phyloP scores from a whole-genome alignment of 495 filamentous ascomycete species.

The Neurospora tetraspora region DNA sequence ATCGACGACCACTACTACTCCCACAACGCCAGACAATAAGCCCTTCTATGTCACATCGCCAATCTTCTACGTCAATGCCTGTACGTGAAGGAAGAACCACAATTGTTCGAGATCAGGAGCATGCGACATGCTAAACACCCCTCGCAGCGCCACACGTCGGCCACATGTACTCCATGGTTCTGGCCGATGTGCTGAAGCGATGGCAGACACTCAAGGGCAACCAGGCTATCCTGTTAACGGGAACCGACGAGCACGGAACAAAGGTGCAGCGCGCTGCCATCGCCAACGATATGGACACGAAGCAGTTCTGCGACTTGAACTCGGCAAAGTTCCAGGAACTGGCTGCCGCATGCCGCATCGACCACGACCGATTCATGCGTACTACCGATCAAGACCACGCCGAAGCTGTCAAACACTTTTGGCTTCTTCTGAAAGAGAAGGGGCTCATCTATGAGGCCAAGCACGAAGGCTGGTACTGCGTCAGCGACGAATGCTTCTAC shows the following conservation, averaged over 20 bases:
- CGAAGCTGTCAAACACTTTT: constrained; percentile 84
- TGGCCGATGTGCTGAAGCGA: constrained; percentile 84
- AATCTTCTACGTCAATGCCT: constrained; percentile 98
- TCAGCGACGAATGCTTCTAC: constrained; percentile 95
- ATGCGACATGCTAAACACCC: constrained; percentile 11
- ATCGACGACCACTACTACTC: neutral
- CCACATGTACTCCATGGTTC: constrained; percentile 85
- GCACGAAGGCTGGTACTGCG: constrained; percentile 93
- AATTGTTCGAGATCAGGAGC: neutral
- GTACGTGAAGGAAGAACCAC: constrained; percentile 34
- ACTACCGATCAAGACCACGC: constrained; percentile 77
- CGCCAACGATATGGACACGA: constrained; percentile 42
- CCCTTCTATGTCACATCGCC: constrained; percentile 94
- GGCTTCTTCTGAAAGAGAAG: constrained; percentile 63
- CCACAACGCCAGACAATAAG: constrained; percentile 40
- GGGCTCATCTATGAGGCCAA: constrained; percentile 77
- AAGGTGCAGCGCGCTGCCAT: constrained; percentile 87
- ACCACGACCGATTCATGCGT: constrained; percentile 77
- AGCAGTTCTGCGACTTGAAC: constrained; percentile 49
- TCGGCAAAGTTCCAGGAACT: constrained; percentile 58
- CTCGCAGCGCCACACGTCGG: constrained; percentile 78
- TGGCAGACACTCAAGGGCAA: constrained; percentile 72
- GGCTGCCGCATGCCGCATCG: constrained; percentile 55
- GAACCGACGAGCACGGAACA: constrained; percentile 97
- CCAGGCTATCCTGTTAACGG: constrained; percentile 68